Conservation (phyloP, 2,329 filamentous ascomycete genomes). For the Reticulascus tulasneorum region DNA sequence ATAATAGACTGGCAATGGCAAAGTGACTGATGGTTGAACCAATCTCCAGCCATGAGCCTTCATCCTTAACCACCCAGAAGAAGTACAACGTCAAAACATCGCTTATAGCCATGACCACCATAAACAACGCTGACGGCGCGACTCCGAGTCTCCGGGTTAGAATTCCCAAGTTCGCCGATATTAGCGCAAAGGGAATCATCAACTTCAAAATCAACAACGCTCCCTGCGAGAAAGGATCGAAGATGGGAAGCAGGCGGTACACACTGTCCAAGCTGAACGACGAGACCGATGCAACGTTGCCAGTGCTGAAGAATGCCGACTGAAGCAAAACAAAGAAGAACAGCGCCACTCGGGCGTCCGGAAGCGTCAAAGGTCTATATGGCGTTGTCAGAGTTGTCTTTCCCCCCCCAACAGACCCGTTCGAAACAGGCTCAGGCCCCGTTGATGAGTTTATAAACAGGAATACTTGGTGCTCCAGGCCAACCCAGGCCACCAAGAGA, state of each 20-base stretch:
- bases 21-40: conserved; percentile 96
- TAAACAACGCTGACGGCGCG: conserved; percentile 84
- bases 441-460: conserved; percentile 1
- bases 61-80: conserved; percentile 96
- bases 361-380: conserved; percentile 67
- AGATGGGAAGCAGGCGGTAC: conserved; percentile 79
- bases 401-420: neutral
- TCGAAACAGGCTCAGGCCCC: neutral
- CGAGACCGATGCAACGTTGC: conserved; percentile 90
- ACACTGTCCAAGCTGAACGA: conserved; percentile 93
- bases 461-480: conserved; percentile 74
- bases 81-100: conserved; percentile 93
- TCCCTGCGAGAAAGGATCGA: conserved; percentile 88
- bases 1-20: conserved; percentile 82
- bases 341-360: conserved; percentile 83
- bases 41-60: conserved; percentile 96
- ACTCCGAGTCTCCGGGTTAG: conserved; percentile 81
- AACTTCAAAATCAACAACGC: conserved; percentile 85
- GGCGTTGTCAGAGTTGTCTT: conserved; percentile 3
- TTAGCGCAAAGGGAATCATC: conserved; percentile 86
- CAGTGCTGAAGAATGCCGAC: conserved; percentile 94
- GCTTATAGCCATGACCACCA: conserved; percentile 86
- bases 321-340: conserved; percentile 96
- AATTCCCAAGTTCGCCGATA: conserved; percentile 91
- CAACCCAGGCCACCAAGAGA: conserved; percentile 82